Conservation (phyloP, 805 yeast species). For the Cyberlindnera japonica region DNA sequence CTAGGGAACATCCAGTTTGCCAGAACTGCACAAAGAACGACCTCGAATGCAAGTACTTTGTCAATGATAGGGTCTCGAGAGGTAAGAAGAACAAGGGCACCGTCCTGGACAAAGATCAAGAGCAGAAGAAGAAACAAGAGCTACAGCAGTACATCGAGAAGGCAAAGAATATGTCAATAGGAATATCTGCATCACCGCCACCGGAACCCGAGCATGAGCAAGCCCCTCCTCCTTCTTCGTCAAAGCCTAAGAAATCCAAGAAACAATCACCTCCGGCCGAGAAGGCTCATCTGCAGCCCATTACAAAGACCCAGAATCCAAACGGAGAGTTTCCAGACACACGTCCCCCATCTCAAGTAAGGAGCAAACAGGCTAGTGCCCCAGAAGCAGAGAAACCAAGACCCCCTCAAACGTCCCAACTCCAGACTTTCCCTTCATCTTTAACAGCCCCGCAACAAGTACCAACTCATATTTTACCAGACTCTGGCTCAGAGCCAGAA, state of each 20-base stretch:
- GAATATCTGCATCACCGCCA: conserved; percentile 8
- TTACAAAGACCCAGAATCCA: not conserved
- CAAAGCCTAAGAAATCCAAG: conserved; percentile 3
- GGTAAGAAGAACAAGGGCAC: conserved; percentile 27
- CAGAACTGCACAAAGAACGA: conserved; percentile 45
- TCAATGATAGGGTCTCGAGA: conserved; percentile 48
- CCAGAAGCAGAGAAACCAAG: not conserved
- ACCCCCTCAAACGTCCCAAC: not conserved
- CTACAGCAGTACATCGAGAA: conserved; percentile 23
- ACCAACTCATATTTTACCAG: conserved; percentile 9
- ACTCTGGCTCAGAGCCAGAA: conserved; percentile 13
- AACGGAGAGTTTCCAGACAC: not conserved
- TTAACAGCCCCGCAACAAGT: conserved; percentile 2
- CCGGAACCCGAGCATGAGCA: conserved; percentile 8
- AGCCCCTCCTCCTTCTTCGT: not conserved
- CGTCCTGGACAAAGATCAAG: conserved; percentile 23
- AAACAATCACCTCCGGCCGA: not conserved
- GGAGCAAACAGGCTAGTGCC: not conserved
- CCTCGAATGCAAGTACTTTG: conserved; percentile 50
- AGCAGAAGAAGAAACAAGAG: conserved; percentile 23
- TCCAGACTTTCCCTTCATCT: not conserved
- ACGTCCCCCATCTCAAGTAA: not conserved
- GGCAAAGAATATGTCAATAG: conserved; percentile 20
- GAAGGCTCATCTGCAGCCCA: not conserved
- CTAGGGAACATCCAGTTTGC: conserved; percentile 50